Evolutionary conservation across 1,284 basidiomycete species (phyloP).

Genomic region (Microbotryomycetes sp.): DNA sequence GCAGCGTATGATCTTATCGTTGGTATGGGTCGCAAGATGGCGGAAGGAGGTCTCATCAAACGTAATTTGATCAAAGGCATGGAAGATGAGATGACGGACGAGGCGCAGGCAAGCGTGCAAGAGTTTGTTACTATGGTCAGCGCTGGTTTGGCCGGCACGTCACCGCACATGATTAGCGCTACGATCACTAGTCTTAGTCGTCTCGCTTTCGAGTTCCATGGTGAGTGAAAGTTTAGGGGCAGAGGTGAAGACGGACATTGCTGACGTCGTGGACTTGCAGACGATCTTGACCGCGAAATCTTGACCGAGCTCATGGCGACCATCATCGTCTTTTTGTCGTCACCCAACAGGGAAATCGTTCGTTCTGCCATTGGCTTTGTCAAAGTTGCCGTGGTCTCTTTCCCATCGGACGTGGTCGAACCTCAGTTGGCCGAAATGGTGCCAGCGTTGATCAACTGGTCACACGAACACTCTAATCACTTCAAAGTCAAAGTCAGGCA

Average conservation of each 20-base stretch:
- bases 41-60: slow-evolving; percentile 72
- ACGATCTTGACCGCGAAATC: slow-evolving; percentile 64
- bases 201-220: slow-evolving; percentile 92
- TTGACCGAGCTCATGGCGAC: slow-evolving; percentile 81
- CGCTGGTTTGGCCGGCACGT: slow-evolving; percentile 85
- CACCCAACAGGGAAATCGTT: slow-evolving; percentile 94
- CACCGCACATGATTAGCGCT: slow-evolving; percentile 97
- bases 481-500: slow-evolving; percentile 96
- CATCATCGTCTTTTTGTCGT: slow-evolving; percentile 79
- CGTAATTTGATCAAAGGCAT: slow-evolving; percentile 69
- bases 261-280: slow-evolving; percentile 43
- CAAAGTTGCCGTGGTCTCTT: slow-evolving; percentile 85
- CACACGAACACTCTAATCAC: slow-evolving; percentile 96
- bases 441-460: slow-evolving; percentile 80
- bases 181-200: slow-evolving; percentile 90
- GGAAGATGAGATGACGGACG: slow-evolving; percentile 47
- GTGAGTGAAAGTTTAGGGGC: too few relatives aligned
- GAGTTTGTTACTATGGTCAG: slow-evolving; percentile 97
- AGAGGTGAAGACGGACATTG: too few relatives aligned
- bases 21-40: slow-evolving; percentile 89
- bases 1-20: slow-evolving; percentile 88
- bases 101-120: slow-evolving; percentile 70
- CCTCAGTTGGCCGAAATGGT: slow-evolving; percentile 72
- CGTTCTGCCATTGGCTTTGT: slow-evolving; percentile 92
- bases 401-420: slow-evolving; percentile 62